Evolutionary conservation across 2,329 filamentous ascomycete species (phyloP).

Genomic region (Aspergillus arachidicola): DNA sequence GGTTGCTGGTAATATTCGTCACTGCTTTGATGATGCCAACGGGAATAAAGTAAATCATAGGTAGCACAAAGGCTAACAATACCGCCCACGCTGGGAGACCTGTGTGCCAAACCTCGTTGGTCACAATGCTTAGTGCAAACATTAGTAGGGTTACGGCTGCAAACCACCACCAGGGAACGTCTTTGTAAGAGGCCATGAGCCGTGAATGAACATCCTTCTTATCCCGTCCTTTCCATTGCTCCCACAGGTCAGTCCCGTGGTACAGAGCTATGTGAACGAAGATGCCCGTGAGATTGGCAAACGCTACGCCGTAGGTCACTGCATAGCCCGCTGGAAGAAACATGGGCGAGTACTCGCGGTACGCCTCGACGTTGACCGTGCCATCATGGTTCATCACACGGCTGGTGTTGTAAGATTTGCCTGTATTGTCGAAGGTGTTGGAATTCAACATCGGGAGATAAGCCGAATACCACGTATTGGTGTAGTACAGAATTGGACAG

Average conservation of each 20-base stretch:
- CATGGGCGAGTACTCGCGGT: conserved; percentile 66
- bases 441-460: conserved; percentile 65
- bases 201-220: conserved; percentile 47
- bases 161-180: conserved; percentile 53
- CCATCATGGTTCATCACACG: conserved; percentile 61
- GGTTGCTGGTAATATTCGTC: conserved; percentile 54
- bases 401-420: conserved; percentile 60
- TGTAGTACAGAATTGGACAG: conserved; percentile 48
- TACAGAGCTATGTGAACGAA: conserved; percentile 43
- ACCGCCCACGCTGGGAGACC: conserved; percentile 51
- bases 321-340: conserved; percentile 64
- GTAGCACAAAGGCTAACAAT: conserved; percentile 48
- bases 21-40: conserved; percentile 52
- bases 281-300: conserved; percentile 67
- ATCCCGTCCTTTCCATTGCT: conserved; percentile 36
- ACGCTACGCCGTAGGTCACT: conserved; percentile 61
- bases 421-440: conserved; percentile 67
- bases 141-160: conserved; percentile 39
- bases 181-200: conserved; percentile 44
- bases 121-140: conserved; percentile 41
- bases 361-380: conserved; percentile 61
- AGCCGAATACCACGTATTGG: conserved; percentile 60
- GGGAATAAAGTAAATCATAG: conserved; percentile 50
- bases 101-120: conserved; percentile 48
- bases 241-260: conserved; percentile 40